Conservation (phyloP, 2,329 filamentous ascomycete species). For the Penicillium sp. region DNA sequence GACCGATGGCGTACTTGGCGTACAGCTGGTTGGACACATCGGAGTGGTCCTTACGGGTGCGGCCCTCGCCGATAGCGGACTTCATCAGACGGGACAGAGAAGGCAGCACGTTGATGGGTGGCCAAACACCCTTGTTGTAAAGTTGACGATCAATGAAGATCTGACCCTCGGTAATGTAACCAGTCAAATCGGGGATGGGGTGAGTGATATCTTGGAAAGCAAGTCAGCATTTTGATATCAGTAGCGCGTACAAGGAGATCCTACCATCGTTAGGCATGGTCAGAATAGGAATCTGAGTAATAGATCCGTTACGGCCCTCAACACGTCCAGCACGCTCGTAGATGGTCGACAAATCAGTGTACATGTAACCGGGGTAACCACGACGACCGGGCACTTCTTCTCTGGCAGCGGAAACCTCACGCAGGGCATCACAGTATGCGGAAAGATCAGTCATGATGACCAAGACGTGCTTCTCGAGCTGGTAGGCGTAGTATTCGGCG, state of each 20-base stretch:
- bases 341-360: constrained; percentile 99
- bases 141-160: constrained; percentile 95
- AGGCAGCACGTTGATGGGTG: constrained; percentile 96
- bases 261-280: constrained; percentile 97
- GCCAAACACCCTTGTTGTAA: constrained; percentile 96
- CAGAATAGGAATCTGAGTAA: constrained; percentile 97
- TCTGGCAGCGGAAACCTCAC: constrained; percentile 95
- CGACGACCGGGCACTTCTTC: constrained; percentile 99
- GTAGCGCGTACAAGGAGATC: constrained; percentile 10
- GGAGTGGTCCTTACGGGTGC: constrained; percentile 94
- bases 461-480: constrained; percentile 98
- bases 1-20: constrained; percentile 98
- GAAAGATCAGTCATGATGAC: constrained; percentile 98
- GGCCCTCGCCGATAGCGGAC: constrained; percentile 96
- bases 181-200: constrained; percentile 96
- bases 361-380: constrained; percentile 99
- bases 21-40: constrained; percentile 99
- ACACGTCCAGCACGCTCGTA: constrained; percentile 99
- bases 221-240: constrained; percentile 4
- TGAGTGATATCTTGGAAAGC: constrained; percentile 79
- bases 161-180: constrained; percentile 98
- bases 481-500: constrained; percentile 99
- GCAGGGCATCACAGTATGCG: constrained; percentile 96
- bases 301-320: constrained; percentile 92
- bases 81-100: constrained; percentile 99